phyloP scores from a whole-genome alignment of 805 yeast genomes.

The Maudiozyma saulgeensis region DNA sequence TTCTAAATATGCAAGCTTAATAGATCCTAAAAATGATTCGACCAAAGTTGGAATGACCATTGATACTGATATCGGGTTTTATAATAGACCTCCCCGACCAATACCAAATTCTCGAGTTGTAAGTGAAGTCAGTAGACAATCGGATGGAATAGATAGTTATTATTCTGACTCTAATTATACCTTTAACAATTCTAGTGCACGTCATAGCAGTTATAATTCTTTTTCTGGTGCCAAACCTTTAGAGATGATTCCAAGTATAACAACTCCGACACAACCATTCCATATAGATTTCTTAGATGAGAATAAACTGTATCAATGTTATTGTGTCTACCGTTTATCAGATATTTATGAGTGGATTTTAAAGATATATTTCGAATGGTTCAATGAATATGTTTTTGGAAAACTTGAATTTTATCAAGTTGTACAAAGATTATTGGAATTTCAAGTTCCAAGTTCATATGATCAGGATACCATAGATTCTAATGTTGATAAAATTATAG shows the following conservation, averaged over 20 bases:
- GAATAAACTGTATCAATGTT: slow-evolving; percentile 41
- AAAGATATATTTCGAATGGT: slow-evolving; percentile 41
- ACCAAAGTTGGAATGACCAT: background rate
- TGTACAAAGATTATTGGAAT: slow-evolving; percentile 42
- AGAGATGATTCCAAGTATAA: slow-evolving; percentile 27
- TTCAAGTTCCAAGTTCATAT: slow-evolving; percentile 40
- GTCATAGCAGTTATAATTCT: slow-evolving; percentile 27
- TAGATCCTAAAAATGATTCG: background rate
- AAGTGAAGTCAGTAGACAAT: slow-evolving; percentile 19
- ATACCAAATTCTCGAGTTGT: slow-evolving; percentile 12
- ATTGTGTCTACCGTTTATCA: slow-evolving; percentile 37
- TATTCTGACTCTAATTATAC: slow-evolving; percentile 29
- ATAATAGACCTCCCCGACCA: slow-evolving; percentile 15
- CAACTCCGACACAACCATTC: slow-evolving; percentile 49
- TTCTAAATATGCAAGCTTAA: background rate
- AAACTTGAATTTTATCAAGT: slow-evolving; percentile 45
- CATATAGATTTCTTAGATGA: slow-evolving; percentile 39
- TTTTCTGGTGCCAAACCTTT: slow-evolving; percentile 27
- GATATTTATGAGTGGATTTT: slow-evolving; percentile 46
- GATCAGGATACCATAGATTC: slow-evolving; percentile 41
- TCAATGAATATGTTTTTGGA: slow-evolving; percentile 41
- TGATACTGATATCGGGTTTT: slow-evolving; percentile 5
- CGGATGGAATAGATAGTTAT: slow-evolving; percentile 25
- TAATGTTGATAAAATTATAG: slow-evolving; percentile 40
- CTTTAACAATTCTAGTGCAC: slow-evolving; percentile 23